A percentile compares a stretch with the other conserved stretches of the same genome.
Evolutionary conservation across 768 basidiomycete genomes (phyloP).

Genomic region (Sistotremastrum niveocremeum): DNA sequence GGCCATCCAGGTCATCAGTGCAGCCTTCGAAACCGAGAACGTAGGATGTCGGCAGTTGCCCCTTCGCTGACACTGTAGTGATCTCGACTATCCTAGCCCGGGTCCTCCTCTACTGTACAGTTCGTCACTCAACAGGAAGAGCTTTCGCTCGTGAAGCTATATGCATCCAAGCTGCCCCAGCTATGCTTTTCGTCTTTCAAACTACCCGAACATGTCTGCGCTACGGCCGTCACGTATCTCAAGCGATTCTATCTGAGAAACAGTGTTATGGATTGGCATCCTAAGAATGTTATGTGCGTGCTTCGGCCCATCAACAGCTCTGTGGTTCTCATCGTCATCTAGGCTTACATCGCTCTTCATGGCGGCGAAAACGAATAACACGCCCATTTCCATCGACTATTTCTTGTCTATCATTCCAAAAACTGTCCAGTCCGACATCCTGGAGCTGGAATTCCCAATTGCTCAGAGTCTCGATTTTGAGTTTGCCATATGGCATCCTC

Average conservation of each 20-base stretch:
- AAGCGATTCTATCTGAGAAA: constrained; percentile 97
- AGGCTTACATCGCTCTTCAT: constrained; percentile 95
- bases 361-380: constrained; percentile 95
- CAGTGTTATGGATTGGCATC: constrained; percentile 99
- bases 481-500: constrained; percentile 86
- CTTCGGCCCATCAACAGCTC: neutral
- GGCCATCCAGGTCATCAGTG: constrained; percentile 64
- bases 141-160: constrained; percentile 75
- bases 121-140: constrained; percentile 81
- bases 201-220: constrained; percentile 86
- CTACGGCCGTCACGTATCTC: constrained; percentile 82
- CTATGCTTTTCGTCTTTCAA: constrained; percentile 66
- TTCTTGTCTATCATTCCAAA: constrained; percentile 78
- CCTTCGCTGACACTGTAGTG: neutral
- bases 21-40: constrained; percentile 57
- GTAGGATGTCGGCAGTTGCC: constrained; percentile 35
- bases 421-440: constrained; percentile 68
- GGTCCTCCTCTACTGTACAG: constrained; percentile 55
- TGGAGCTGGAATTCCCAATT: constrained; percentile 91
- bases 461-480: constrained; percentile 92
- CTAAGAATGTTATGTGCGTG: constrained; percentile 91
- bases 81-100: constrained; percentile 30
- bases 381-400: constrained; percentile 73
- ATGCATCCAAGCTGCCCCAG: constrained; percentile 73
- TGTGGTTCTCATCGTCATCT: constrained; percentile 3